Base-by-base conservation (phyloP, 192 early-diverging fungal genomes). In the Gigaspora rosea region DNA sequence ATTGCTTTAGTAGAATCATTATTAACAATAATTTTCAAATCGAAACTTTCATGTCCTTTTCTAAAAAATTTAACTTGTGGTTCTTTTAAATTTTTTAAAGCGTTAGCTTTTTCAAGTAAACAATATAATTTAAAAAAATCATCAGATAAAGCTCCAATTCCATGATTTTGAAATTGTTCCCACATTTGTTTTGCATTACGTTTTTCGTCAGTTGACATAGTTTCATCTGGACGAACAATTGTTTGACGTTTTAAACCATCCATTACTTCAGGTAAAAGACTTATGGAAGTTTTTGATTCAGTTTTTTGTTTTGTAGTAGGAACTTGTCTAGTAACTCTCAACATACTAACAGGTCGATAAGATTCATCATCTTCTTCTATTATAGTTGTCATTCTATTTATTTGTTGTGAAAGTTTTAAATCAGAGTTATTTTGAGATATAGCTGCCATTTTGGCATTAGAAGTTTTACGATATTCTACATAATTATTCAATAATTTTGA, bases 81-180 rank as follows among this genome's bases (percentile, higher is more conserved):
- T 51, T 69, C 67, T 50, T 6, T 51, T 20, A 51, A 32, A 48
- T 8, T 32, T 20, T 7, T 50, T 4, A 13, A 5, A 41, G 4
- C 8, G 32, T 46, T 16, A 41, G 16, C 49, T 27, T 74, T 58
- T n/a, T 74, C 72, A 36, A 74, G 46, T 48, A 58, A 74, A 50
- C 61, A 36, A 56, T 65, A 76, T 76, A 65, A 56, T 56, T 65
- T 76, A 2, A 67, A 47, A 36, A 67, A 76, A 5, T 76, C 48
- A 57, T 76, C 75, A 50, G 75, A 76, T 20, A 76, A 54, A 4
- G 59, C 52, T 15, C 35, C 51, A 46, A 76, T 16, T 15, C 75
- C 75, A 64, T 68, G 27, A 16, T n/a, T 65, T 76, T 76, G 75
- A 76, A 76, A 65, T 67, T 76, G 50, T 15, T 36, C n/a, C 75